phyloP scores from a whole-genome alignment of 352 stramenopile genomes.

The Aphanomyces euteiches region DNA sequence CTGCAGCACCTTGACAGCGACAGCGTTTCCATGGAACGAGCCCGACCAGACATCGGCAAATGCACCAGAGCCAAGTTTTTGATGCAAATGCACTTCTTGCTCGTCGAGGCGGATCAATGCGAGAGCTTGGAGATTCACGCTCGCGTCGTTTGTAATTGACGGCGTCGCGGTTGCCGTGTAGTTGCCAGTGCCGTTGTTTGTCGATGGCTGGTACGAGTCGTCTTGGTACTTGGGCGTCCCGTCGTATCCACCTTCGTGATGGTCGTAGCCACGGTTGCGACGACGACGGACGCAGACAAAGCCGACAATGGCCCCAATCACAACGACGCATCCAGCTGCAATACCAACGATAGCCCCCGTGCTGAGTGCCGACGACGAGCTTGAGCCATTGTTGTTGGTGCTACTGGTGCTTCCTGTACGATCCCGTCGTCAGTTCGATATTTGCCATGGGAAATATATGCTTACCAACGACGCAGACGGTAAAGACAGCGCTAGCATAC shows the following conservation, averaged over 20 bases:
- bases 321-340: background rate
- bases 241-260: background rate
- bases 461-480: background rate
- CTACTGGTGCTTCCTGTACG: background rate
- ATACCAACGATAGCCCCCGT: background rate
- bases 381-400: background rate
- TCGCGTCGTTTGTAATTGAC: background rate
- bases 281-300: background rate
- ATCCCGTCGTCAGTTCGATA: background rate
- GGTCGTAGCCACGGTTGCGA: background rate
- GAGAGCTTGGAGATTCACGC: no score
- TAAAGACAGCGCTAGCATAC: background rate
- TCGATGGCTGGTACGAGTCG: background rate
- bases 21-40: conserved; percentile 56
- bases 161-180: background rate
- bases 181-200: background rate
- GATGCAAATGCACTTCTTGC: no score
- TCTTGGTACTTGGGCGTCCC: background rate
- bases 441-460: background rate
- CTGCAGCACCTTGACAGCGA: conserved; percentile 53
- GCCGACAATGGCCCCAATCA: background rate
- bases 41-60: conserved; percentile 66
- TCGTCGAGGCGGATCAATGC: no score
- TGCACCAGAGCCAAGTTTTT: conserved; percentile 51
- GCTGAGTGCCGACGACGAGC: background rate